phyloP scores from a whole-genome alignment of 1,284 basidiomycete species.

The Heterobasidion parviporum region DNA sequence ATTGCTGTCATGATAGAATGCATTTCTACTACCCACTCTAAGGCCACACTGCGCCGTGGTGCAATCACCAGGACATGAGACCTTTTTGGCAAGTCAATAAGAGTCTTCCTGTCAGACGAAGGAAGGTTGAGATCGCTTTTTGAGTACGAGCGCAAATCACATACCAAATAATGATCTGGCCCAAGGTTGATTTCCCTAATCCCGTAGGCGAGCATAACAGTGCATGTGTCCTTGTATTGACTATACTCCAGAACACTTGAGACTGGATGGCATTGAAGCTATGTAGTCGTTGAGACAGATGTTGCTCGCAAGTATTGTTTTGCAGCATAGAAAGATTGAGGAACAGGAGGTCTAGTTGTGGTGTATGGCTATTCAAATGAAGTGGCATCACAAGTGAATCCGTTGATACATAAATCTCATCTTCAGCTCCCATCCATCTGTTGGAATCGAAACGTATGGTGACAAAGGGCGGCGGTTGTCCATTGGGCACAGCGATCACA shows the following conservation, averaged over 20 bases:
- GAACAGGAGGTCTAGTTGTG: constrained; percentile 78
- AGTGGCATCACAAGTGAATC: constrained; percentile 73
- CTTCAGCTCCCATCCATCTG: constrained; percentile 90
- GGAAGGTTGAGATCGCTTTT: background rate
- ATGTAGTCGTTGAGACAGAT: constrained; percentile 37
- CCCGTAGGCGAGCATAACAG: constrained; percentile 80
- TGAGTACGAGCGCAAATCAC: constrained; percentile 16
- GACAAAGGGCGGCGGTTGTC: constrained; percentile 49
- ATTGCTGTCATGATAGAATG: constrained; percentile 28
- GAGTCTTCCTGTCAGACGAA: constrained; percentile 34
- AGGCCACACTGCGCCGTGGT: constrained; percentile 40
- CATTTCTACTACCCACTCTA: constrained; percentile 44
- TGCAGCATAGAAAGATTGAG: constrained; percentile 51
- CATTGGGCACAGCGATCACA: constrained; percentile 63
- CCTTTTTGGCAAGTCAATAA: constrained; percentile 25
- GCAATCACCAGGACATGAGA: constrained; percentile 51
- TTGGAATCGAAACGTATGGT: constrained; percentile 83
- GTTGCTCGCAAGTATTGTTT: constrained; percentile 37
- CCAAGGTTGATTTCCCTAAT: constrained; percentile 78
- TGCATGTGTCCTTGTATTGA: constrained; percentile 64
- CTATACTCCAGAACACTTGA: constrained; percentile 81
- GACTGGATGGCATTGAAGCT: constrained; percentile 86
- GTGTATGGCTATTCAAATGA: constrained; percentile 54
- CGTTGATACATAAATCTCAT: constrained; percentile 59
- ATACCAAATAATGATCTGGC: constrained; percentile 67